Percentiles rank a stretch among this genome's conserved stretches.
Evolutionary conservation across 2,329 filamentous ascomycete genomes (phyloP).

Genomic region (Ophiocordyceps australis): DNA sequence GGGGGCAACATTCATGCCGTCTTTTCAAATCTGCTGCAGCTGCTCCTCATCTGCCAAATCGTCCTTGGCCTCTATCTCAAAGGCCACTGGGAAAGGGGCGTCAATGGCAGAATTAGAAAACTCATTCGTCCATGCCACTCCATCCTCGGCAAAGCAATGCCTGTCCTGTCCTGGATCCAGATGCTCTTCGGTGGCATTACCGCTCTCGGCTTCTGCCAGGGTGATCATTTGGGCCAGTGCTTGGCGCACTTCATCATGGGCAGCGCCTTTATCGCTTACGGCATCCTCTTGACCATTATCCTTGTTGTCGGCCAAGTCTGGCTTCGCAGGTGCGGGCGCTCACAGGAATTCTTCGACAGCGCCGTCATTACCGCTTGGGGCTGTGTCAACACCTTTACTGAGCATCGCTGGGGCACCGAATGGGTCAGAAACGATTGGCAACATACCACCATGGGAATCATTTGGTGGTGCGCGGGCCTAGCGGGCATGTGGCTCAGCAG

Average conservation of each 20-base stretch:
- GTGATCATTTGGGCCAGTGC: conserved; percentile 82
- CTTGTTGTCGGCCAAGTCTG: conserved; percentile 78
- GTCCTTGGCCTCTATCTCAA: conserved; percentile 73
- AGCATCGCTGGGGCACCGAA: conserved; percentile 76
- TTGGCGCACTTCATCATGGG: conserved; percentile 98
- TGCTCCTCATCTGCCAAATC: conserved; percentile 61
- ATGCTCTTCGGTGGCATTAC: conserved; percentile 95
- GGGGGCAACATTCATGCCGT: conserved; percentile 57
- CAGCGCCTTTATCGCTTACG: conserved; percentile 87
- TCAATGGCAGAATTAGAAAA: conserved; percentile 61
- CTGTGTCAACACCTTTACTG: conserved; percentile 94
- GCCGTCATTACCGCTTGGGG: conserved; percentile 86
- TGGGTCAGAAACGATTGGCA: conserved; percentile 95
- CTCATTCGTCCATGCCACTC: conserved; percentile 58
- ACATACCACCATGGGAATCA: conserved; percentile 97
- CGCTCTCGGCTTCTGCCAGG: conserved; percentile 78
- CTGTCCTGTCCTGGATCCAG: conserved; percentile 75
- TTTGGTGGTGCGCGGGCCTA: conserved; percentile 93
- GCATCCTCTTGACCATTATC: conserved; percentile 69
- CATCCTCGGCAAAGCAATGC: conserved; percentile 72
- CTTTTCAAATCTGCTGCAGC: conserved; percentile 67
- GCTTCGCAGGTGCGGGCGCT: conserved; percentile 65
- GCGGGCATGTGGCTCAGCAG: conserved; percentile 84
- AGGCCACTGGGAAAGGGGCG: conserved; percentile 71
- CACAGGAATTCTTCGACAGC: conserved; percentile 95